These are phyloP conservation scores for Penicillium cinerascens DNA, from an alignment of 495 filamentous ascomycete species.

Conservation along the genomic window DNA sequence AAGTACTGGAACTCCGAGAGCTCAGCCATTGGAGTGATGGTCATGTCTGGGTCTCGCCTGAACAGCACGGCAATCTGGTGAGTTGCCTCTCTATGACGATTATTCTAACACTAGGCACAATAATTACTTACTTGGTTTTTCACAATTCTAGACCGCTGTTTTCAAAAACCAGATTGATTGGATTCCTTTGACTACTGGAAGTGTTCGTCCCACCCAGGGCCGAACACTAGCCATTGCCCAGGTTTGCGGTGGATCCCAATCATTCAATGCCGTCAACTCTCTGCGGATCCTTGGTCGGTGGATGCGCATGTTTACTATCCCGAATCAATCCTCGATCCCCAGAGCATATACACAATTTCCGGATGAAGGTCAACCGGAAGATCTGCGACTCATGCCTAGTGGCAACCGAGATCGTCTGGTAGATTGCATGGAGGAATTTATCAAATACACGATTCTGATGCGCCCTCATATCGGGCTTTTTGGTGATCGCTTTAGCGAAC, in stretches of 20 bases:
- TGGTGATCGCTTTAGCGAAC: constrained; percentile 63
- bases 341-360: constrained; percentile 64
- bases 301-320: constrained; percentile 77
- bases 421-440: constrained; percentile 77
- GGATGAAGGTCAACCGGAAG: constrained; percentile 49
- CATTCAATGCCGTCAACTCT: constrained; percentile 72
- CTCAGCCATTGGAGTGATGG: constrained; percentile 67
- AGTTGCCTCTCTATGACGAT: constrained; percentile 3
- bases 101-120: not conserved
- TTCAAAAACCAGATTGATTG: constrained; percentile 79
- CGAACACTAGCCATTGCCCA: constrained; percentile 63
- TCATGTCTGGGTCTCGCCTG: constrained; percentile 65
- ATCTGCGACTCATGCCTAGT: constrained; percentile 55
- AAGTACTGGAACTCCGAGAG: constrained; percentile 63
- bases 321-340: constrained; percentile 66
- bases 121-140: not conserved
- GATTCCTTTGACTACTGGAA: constrained; percentile 62
- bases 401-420: constrained; percentile 64
- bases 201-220: constrained; percentile 66
- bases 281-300: constrained; percentile 66
- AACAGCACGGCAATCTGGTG: constrained; percentile 69
- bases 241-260: constrained; percentile 65
- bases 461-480: constrained; percentile 59
- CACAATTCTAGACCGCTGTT: constrained; percentile 50
- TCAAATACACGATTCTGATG: constrained; percentile 69